phyloP scores from a whole-genome alignment of 1,139 yeast species.

The Debaryomyces udenii region DNA sequence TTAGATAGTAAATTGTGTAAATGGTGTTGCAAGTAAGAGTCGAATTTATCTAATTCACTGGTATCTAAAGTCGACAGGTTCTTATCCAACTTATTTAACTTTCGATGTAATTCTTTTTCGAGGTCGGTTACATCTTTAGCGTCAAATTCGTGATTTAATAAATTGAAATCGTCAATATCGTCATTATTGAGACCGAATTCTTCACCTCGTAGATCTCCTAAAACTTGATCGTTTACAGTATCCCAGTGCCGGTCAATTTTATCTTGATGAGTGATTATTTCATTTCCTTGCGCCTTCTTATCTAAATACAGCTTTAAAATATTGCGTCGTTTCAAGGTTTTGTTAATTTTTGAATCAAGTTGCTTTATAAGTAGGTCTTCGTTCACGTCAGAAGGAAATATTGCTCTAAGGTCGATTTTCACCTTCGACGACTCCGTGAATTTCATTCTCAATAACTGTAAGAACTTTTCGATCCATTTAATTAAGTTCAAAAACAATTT shows the following conservation, averaged over 20 bases:
- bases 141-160: slow-evolving; percentile 25
- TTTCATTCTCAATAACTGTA: slow-evolving; percentile 61
- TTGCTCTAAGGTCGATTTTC: slow-evolving; percentile 31
- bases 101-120: slow-evolving; percentile 17
- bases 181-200: slow-evolving; percentile 63
- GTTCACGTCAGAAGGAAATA: slow-evolving; percentile 21
- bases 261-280: slow-evolving; percentile 27
- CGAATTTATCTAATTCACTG: slow-evolving; percentile 33
- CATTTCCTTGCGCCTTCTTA: slow-evolving; percentile 20
- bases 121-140: slow-evolving; percentile 34
- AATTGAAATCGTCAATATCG: slow-evolving; percentile 61
- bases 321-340: slow-evolving; percentile 32
- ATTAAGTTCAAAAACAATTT: slow-evolving; percentile 69
- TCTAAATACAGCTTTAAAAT: slow-evolving; percentile 39
- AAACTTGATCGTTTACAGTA: slow-evolving; percentile 44
- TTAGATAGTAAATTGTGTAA: slow-evolving; percentile 1
- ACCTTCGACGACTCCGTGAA: slow-evolving; percentile 54
- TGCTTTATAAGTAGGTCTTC: slow-evolving; percentile 31
- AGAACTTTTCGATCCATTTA: slow-evolving; percentile 64
- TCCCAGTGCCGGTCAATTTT: slow-evolving; percentile 55
- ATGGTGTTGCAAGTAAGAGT: slow-evolving; percentile 10
- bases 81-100: slow-evolving; percentile 7
- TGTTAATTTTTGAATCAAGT: slow-evolving; percentile 32
- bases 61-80: slow-evolving; percentile 24
- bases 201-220: slow-evolving; percentile 39